Evolutionary conservation across 108 stramenopile species (phyloP), one percentile per base, ranked within the genome.

Genomic region (Nitzschia sp.): DNA sequence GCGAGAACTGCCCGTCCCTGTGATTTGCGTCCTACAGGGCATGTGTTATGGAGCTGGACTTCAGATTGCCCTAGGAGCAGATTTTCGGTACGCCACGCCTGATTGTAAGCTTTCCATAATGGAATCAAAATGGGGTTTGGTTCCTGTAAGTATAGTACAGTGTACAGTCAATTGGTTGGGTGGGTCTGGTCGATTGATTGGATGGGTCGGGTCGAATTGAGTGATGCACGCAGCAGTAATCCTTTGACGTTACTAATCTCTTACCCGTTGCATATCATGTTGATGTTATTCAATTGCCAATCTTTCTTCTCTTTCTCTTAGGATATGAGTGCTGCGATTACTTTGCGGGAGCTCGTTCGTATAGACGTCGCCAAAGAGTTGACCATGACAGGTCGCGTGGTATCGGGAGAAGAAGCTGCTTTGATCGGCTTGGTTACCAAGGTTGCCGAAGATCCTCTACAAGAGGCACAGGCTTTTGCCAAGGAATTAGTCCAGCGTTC

Each of bases 91-190:
- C 61, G 66, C 86, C 34, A 89, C 91, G 0, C 80, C 80, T 19
- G 88, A 91, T 69, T 90, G 90, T 32, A 65, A 88, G 74, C 78
- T 96, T 1, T 78, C 79, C 38, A 88, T 96, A 33, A 96, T 96
- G 95, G 95, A 96, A 80, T 73, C 88, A 9, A 88, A 93, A 52
- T 96, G 93, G 92, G 95, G 95, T 5, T 62, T 96, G 29, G 91
- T 96, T 16, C 95, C 95, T n/a, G n/a, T n/a, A n/a, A n/a, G n/a
- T n/a, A n/a, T n/a, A n/a, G n/a, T n/a, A n/a, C n/a, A n/a, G n/a
- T n/a, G n/a, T n/a, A n/a, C n/a, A n/a, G n/a, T n/a, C n/a, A n/a
- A 8, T n/a, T n/a, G n/a, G n/a, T n/a, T n/a, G n/a, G n/a, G n/a
- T n/a, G n/a, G n/a, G n/a, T n/a, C n/a, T n/a, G n/a, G n/a, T n/a